phyloP scores from a whole-genome alignment of 202 grass and related monocot species.

The Alloteropsis angusta region DNA sequence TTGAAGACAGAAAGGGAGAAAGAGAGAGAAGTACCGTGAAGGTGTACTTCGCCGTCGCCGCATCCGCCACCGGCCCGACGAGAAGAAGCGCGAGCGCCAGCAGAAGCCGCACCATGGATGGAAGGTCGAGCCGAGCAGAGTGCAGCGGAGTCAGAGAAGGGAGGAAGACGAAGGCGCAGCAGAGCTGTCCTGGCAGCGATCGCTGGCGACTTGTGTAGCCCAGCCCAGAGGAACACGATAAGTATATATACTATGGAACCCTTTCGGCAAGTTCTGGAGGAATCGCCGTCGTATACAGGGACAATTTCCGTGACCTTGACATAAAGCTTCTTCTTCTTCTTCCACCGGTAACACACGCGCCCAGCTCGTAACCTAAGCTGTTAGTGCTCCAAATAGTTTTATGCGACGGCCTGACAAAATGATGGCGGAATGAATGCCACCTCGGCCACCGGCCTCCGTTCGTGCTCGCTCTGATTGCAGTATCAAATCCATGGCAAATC shows the following conservation, averaged over 20 bases:
- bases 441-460: not conserved
- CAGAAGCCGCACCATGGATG: slow-evolving; percentile 36
- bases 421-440: slow-evolving; percentile 11
- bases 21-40: slow-evolving; percentile 42
- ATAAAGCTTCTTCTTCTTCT: slow-evolving; percentile 23
- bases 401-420: not conserved
- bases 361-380: not conserved
- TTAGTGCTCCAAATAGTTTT: slow-evolving; percentile 17
- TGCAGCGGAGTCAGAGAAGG: not conserved
- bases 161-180: slow-evolving; percentile 3
- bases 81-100: slow-evolving; percentile 35
- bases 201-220: slow-evolving; percentile 6
- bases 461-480: not conserved
- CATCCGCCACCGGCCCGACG: slow-evolving; percentile 27
- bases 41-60: slow-evolving; percentile 44
- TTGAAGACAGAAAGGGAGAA: not conserved
- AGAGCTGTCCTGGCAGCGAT: slow-evolving; percentile 23
- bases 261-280: slow-evolving; percentile 30
- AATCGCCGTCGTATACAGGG: slow-evolving; percentile 29
- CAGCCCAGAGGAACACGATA: slow-evolving; percentile 22
- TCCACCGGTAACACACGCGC: not conserved
- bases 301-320: slow-evolving; percentile 19
- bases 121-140: slow-evolving; percentile 19
- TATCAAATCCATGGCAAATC: not conserved
- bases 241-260: slow-evolving; percentile 35